Conservation (phyloP, 352 stramenopile genomes). For the Globisporangium camurandrum region DNA sequence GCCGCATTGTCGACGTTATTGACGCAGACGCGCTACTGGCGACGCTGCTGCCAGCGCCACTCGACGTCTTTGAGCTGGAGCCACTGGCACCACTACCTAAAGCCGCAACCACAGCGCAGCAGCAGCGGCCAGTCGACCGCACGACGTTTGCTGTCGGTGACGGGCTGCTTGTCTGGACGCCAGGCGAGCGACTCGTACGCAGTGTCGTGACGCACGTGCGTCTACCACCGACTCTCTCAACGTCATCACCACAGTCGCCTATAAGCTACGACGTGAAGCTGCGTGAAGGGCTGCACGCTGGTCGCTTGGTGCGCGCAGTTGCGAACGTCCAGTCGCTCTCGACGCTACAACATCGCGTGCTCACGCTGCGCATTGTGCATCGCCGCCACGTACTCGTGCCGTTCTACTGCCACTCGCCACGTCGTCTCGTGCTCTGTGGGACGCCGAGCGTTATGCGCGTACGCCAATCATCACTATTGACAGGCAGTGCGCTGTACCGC, state of each 20-base stretch:
- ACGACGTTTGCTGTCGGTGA: constrained; percentile 11
- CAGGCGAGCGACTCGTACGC: constrained; percentile 18
- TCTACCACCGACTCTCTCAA: background rate
- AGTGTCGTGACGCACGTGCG: constrained; percentile 5
- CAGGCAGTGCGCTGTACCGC: constrained; percentile 26
- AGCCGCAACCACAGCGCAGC: too few relatives aligned
- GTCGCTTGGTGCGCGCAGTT: constrained; percentile 6
- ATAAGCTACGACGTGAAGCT: constrained; percentile 15
- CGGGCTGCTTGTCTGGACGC: constrained; percentile 15
- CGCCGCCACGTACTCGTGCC: constrained; percentile 29
- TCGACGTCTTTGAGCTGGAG: constrained; percentile 42
- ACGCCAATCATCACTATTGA: constrained; percentile 11
- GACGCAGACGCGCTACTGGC: constrained; percentile 24
- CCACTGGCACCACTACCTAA: too few relatives aligned
- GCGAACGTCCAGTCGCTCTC: background rate
- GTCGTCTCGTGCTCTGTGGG: constrained; percentile 24
- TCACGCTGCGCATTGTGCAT: constrained; percentile 45
- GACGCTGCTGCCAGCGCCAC: constrained; percentile 13
- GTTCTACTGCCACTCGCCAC: constrained; percentile 41
- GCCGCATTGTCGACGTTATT: constrained; percentile 21
- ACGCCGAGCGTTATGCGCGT: constrained; percentile 29
- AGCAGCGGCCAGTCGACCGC: too few relatives aligned
- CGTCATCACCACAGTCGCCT: background rate
- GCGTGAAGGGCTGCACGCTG: constrained; percentile 12
- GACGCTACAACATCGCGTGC: constrained; percentile 1